These are phyloP conservation scores for Pelagomonas calceolata DNA, from an alignment of 108 stramenopile genomes.

Conservation along the genomic window DNA sequence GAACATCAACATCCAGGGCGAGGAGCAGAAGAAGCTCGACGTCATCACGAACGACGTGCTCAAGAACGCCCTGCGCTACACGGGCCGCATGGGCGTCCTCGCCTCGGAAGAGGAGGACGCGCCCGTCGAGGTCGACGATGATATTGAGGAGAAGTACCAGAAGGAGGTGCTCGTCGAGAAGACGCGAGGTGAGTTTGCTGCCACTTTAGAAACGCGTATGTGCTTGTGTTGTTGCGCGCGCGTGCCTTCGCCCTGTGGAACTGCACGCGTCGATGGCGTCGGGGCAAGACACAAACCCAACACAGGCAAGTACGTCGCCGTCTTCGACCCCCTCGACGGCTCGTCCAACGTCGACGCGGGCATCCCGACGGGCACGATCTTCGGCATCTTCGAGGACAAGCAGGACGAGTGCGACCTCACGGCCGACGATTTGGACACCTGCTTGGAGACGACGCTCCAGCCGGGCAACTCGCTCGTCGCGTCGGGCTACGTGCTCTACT, in stretches of 20 bases:
- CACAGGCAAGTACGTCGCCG: conserved; percentile 76
- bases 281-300: conserved; percentile 44
- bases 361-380: conserved; percentile 95
- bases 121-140: conserved; percentile 71
- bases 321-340: conserved; percentile 97
- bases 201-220: not conserved
- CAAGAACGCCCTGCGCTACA: conserved; percentile 80
- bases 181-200: not conserved
- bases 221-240: conserved; percentile 11
- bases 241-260: conserved; percentile 7
- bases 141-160: conserved; percentile 63
- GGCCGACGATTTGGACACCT: conserved; percentile 15
- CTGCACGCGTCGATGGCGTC: conserved; percentile 15
- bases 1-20: conserved; percentile 61
- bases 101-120: conserved; percentile 48
- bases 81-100: conserved; percentile 59
- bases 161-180: conserved; percentile 13
- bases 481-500: conserved; percentile 90
- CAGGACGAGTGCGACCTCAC: conserved; percentile 38
- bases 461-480: conserved; percentile 78
- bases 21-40: conserved; percentile 93
- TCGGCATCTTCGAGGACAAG: conserved; percentile 78
- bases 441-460: conserved; percentile 43
- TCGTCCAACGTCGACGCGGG: conserved; percentile 94
- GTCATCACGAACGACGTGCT: conserved; percentile 86